Conservation (phyloP, 192 early-diverging fungal genomes). For the Gamsiella multidivaricata region DNA sequence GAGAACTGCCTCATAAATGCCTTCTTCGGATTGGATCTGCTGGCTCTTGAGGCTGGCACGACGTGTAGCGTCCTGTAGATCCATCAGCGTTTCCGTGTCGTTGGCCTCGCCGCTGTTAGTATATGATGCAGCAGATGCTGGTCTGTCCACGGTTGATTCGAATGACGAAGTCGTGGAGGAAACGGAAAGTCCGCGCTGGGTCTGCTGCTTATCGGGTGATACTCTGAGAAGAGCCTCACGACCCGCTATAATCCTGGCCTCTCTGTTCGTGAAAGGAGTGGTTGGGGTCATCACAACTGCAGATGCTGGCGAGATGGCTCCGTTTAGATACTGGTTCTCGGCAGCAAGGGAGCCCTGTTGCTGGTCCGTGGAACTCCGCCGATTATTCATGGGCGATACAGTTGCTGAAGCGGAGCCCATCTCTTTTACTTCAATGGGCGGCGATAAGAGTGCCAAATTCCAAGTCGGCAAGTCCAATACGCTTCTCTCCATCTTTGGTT, state of each 20-base stretch:
- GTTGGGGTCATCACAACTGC: slow-evolving; percentile 34
- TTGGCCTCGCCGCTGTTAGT: not conserved
- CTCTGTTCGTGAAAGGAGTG: slow-evolving; percentile 34
- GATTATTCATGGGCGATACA: slow-evolving; percentile 15
- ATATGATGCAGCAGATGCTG: not conserved
- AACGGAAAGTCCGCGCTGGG: slow-evolving; percentile 19
- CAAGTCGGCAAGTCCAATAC: slow-evolving; percentile 27
- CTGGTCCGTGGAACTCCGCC: not conserved
- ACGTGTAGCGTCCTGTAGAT: slow-evolving; percentile 4
- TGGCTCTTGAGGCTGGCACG: slow-evolving; percentile 16
- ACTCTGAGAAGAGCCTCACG: slow-evolving; percentile 30
- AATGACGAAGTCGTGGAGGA: slow-evolving; percentile 30
- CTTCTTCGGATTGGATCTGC: slow-evolving; percentile 3
- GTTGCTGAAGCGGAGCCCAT: not conserved
- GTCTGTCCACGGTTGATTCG: not conserved
- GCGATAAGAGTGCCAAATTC: slow-evolving; percentile 43
- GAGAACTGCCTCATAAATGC: slow-evolving; percentile 27
- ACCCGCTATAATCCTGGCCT: slow-evolving; percentile 31
- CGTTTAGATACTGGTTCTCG: not conserved
- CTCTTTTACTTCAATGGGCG: slow-evolving; percentile 34
- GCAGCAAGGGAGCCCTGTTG: slow-evolving; percentile 2
- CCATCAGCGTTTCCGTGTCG: slow-evolving; percentile 3
- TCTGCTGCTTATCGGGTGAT: slow-evolving; percentile 15
- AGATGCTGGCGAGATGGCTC: slow-evolving; percentile 18
- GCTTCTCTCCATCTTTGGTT: slow-evolving; percentile 15